A percentile compares a stretch with the other conserved stretches of the same genome.
Evolutionary conservation across 306 rosid species (phyloP).

Genomic region (Leucaena leucocephala): DNA sequence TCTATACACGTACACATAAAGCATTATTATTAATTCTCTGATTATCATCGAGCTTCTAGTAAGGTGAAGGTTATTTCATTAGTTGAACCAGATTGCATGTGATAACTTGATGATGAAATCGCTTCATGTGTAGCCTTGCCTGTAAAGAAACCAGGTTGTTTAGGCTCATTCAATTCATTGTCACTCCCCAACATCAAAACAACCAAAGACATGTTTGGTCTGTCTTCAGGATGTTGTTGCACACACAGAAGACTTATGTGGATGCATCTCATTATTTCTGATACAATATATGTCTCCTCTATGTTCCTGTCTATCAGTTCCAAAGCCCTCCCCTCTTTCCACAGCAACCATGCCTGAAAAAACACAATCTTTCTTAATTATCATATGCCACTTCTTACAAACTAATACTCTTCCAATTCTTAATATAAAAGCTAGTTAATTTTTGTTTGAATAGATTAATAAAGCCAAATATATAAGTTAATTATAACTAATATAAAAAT

Average conservation of each 20-base stretch:
- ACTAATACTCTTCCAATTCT: too few relatives aligned
- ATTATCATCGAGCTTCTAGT: neutral
- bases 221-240: constrained; percentile 42
- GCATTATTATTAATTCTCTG: too few relatives aligned
- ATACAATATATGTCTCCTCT: neutral
- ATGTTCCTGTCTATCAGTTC: constrained; percentile 40
- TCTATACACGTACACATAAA: too few relatives aligned
- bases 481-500: too few relatives aligned
- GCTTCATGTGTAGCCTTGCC: neutral
- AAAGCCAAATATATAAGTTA: too few relatives aligned
- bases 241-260: constrained; percentile 49
- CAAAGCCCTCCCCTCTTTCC: constrained; percentile 44
- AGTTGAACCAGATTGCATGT: constrained; percentile 28
- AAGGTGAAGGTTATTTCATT: neutral
- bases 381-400: too few relatives aligned
- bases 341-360: constrained; percentile 50
- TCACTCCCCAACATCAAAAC: constrained; percentile 44
- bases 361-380: neutral
- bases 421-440: too few relatives aligned
- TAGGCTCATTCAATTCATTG: constrained; percentile 34
- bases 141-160: constrained; percentile 42
- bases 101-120: constrained; percentile 10
- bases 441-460: too few relatives aligned
- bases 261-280: constrained; percentile 42
- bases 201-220: constrained; percentile 27